Evolutionary conservation across 176 grass and related monocot genomes (phyloP).

Genomic region (Dactylis glomerata): DNA sequence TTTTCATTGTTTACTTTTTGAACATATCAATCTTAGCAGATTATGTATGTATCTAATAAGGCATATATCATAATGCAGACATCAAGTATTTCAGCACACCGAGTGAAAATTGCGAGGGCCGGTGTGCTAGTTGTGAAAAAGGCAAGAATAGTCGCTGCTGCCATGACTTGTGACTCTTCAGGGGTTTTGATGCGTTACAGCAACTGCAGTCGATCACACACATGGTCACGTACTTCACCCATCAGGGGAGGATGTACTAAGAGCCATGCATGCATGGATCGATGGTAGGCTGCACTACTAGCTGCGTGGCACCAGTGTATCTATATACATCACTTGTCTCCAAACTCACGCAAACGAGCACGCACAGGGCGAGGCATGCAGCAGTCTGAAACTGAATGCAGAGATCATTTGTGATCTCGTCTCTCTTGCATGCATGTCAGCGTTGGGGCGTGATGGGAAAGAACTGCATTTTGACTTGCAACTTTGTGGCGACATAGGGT

Average conservation of each 20-base stretch:
- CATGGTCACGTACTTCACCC: slow-evolving; percentile 15
- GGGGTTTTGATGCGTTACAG: slow-evolving; percentile 18
- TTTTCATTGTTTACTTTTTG: too few relatives aligned
- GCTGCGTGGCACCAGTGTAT: neutral
- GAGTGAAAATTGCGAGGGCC: too few relatives aligned
- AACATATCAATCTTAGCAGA: too few relatives aligned
- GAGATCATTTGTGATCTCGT: slow-evolving; percentile 22
- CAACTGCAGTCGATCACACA: slow-evolving; percentile 14
- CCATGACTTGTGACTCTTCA: slow-evolving; percentile 42
- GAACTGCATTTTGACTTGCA: slow-evolving; percentile 44
- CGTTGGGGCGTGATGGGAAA: slow-evolving; percentile 14
- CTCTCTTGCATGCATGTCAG: slow-evolving; percentile 17
- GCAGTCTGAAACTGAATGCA: neutral
- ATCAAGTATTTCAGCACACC: too few relatives aligned
- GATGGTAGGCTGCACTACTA: neutral
- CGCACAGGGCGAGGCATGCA: neutral
- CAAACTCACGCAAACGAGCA: slow-evolving; percentile 49
- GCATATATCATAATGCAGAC: too few relatives aligned
- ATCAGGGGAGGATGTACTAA: slow-evolving; percentile 10
- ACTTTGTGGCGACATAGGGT: slow-evolving; percentile 25
- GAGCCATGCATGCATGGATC: neutral
- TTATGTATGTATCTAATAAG: too few relatives aligned
- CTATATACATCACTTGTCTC: slow-evolving; percentile 27
- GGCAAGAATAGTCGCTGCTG: slow-evolving; percentile 16
- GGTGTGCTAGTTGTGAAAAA: neutral